Base-by-base conservation (phyloP, 2,329 filamentous ascomycete species). In the Diaporthe vaccinii region DNA sequence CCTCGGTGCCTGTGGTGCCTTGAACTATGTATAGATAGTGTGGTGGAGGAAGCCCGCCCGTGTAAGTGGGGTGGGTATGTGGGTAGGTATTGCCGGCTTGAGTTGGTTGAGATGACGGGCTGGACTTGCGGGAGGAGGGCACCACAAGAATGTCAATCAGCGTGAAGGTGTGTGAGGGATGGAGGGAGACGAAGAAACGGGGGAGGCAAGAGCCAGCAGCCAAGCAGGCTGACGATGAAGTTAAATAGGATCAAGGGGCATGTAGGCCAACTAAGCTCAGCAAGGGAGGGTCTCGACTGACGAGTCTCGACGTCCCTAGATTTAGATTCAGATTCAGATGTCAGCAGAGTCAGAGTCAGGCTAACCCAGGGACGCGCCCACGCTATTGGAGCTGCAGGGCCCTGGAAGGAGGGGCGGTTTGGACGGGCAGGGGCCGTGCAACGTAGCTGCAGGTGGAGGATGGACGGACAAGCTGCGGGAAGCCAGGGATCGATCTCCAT, bases 161-260 rank as follows among this genome's bases (percentile, higher is more conserved):
- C 44, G 20, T 20, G 20, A 22, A 20, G 25, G 22, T 25, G 41
- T 61, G 22, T 49, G 55, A 73, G 49, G 39, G 34, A 46, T 9
- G 57, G 58, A 46, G 58, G 57, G 58, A 46, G 58, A 46, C 71
- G 49, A 49, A 53, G 53, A 20, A 28, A 53, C 31, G 49, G 61
- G 53, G 34, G 51, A 10, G 12, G 49, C 17, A 22, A 22, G 9
- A 28, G 31, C n/a, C 34, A 69, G 49, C 28, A 41, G 65, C 34
- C 34, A 65, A 22, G n/a, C 58, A 73, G 58, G 71, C 36, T 39
- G 58, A 28, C 25, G 28, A 73, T 61, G 58, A 73, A 55, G 71
- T 73, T 73, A 73, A 73, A 73, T 73, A 73, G 58, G 61, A 55
- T 73, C 71, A 73, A 73, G 71, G 71, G 71, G 70, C 31, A 49